These are phyloP conservation scores for Exutisphaerella laricina DNA, from an alignment of 2,329 filamentous ascomycete species.

Conservation along the genomic window DNA sequence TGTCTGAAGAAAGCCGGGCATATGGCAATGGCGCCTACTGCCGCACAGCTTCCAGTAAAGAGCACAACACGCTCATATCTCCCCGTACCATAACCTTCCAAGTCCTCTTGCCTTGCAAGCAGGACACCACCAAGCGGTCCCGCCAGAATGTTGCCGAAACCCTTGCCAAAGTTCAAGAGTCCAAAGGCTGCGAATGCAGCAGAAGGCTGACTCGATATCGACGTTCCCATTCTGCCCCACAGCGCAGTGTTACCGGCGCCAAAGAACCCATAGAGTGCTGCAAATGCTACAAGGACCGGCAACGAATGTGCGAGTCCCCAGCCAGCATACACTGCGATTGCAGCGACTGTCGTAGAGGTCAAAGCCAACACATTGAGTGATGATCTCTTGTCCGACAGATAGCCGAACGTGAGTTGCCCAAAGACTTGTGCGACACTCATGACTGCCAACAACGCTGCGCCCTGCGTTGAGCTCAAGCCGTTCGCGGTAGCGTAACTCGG, in stretches of 20 bases:
- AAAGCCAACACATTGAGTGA: conserved; percentile 28
- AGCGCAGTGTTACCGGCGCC: conserved; percentile 38
- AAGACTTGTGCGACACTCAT: conserved; percentile 35
- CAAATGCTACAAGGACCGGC: conserved; percentile 37
- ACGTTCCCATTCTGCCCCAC: conserved; percentile 24
- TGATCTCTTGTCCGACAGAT: conserved; percentile 36
- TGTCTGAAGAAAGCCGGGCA: no score
- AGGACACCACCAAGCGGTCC: conserved; percentile 23
- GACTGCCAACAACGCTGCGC: conserved; percentile 33
- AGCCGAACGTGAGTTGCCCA: conserved; percentile 35
- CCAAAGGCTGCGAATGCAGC: conserved; percentile 22
- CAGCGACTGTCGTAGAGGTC: conserved; percentile 39
- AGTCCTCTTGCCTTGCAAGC: conserved; percentile 3
- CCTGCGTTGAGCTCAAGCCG: conserved; percentile 23
- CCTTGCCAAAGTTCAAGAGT: conserved; percentile 23
- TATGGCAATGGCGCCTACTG: no score
- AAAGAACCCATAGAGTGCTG: conserved; percentile 42
- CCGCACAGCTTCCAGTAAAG: conserved; percentile 24
- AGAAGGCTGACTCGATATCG: conserved; percentile 12
- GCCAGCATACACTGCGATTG: conserved; percentile 39
- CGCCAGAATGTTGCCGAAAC: conserved; percentile 24
- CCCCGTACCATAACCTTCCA: conserved; percentile 11
- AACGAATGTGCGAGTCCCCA: conserved; percentile 44
- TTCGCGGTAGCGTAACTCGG: conserved; percentile 33
- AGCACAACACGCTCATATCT: conserved; percentile 18